A percentile compares a stretch with the other conserved stretches of the same genome.
These are phyloP conservation scores for Aspergillus floridensis DNA, from an alignment of 2,329 filamentous ascomycete species.

Conservation along the genomic window DNA sequence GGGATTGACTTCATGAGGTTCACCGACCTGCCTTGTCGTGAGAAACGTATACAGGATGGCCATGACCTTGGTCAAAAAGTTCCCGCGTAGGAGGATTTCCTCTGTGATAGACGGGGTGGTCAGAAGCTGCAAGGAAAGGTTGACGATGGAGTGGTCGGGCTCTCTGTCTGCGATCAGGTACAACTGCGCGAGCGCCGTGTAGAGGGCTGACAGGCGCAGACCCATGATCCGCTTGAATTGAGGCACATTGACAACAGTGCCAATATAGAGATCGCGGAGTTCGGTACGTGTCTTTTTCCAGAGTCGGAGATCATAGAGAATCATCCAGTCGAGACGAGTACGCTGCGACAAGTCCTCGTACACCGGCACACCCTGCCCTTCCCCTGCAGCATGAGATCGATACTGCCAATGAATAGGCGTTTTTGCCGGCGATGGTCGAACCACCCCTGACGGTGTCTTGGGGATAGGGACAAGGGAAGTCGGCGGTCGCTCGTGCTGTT, in stretches of 20 bases:
- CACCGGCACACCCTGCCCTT: slow-evolving; percentile 60
- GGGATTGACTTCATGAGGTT: slow-evolving; percentile 83
- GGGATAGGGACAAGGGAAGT: slow-evolving; percentile 63
- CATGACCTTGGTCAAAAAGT: slow-evolving; percentile 92
- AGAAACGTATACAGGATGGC: slow-evolving; percentile 97
- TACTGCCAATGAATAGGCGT: slow-evolving; percentile 80
- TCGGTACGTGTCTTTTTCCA: slow-evolving; percentile 96
- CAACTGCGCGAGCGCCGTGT: slow-evolving; percentile 87
- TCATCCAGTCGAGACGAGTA: slow-evolving; percentile 87
- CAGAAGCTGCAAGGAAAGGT: slow-evolving; percentile 91
- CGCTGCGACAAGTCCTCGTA: slow-evolving; percentile 88
- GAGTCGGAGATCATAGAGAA: slow-evolving; percentile 89
- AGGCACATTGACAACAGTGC: slow-evolving; percentile 90
- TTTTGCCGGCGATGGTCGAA: slow-evolving; percentile 43
- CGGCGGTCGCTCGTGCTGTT: slow-evolving; percentile 17
- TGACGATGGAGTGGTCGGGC: slow-evolving; percentile 97
- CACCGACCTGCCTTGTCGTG: slow-evolving; percentile 91
- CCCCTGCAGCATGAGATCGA: slow-evolving; percentile 68
- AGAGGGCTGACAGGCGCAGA: slow-evolving; percentile 88
- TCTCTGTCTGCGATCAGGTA: slow-evolving; percentile 95
- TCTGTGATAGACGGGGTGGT: slow-evolving; percentile 95
- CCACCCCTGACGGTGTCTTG: slow-evolving; percentile 65
- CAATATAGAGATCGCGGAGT: slow-evolving; percentile 89
- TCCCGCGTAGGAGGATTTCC: slow-evolving; percentile 90
- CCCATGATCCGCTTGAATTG: slow-evolving; percentile 94